phyloP scores from a whole-genome alignment of 176 grass and related monocot species.

The Aegilops tauschii region DNA sequence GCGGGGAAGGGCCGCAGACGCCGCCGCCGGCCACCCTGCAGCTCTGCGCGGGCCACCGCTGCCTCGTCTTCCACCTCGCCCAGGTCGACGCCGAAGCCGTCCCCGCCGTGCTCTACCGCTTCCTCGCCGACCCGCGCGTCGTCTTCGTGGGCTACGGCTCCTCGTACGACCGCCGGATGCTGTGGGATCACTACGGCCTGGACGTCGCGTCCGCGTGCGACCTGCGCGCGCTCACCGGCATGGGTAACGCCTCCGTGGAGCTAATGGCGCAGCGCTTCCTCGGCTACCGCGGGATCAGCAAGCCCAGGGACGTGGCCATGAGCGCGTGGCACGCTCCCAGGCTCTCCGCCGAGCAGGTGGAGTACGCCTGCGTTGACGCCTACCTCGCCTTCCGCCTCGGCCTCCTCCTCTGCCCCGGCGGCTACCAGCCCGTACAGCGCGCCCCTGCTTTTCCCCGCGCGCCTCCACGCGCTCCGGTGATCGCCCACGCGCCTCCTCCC shows the following conservation, averaged over 20 bases:
- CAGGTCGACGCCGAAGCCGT: neutral
- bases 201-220: neutral
- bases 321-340: constrained; percentile 25
- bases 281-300: constrained; percentile 27
- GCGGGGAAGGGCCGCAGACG: neutral
- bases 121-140: constrained; percentile 38
- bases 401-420: constrained; percentile 8
- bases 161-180: constrained; percentile 13
- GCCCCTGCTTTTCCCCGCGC: neutral
- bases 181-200: constrained; percentile 22
- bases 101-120: neutral
- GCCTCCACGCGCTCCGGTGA: neutral
- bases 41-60: constrained; percentile 38
- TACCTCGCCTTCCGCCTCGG: constrained; percentile 47
- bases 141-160: constrained; percentile 29
- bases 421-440: neutral
- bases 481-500: neutral
- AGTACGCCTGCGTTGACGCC: constrained; percentile 42
- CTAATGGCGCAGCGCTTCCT: constrained; percentile 27
- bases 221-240: neutral
- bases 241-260: constrained; percentile 44
- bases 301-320: constrained; percentile 1
- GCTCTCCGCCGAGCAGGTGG: constrained; percentile 29
- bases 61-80: constrained; percentile 49
- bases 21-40: constrained; percentile 29